Evolutionary conservation across 495 filamentous ascomycete genomes (phyloP).

Genomic region (Alectoria sarmentosa): DNA sequence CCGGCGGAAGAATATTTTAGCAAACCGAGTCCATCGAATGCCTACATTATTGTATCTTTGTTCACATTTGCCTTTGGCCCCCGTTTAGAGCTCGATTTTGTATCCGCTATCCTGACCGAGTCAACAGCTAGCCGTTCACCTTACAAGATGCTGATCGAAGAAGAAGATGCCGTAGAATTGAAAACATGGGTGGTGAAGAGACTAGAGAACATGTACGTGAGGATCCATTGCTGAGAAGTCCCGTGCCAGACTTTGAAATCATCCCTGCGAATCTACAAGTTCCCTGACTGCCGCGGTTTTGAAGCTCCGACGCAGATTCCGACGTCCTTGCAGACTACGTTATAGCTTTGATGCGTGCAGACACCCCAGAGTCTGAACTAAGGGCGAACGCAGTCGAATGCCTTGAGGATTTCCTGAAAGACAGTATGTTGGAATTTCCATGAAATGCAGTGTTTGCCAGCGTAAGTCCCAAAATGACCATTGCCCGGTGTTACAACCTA

Average conservation of each 20-base stretch:
- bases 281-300: neutral
- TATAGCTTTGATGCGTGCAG: conserved; percentile 76
- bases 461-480: neutral
- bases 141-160: conserved; percentile 64
- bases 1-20: neutral
- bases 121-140: neutral
- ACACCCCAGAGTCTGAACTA: conserved; percentile 67
- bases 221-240: neutral
- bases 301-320: conserved; percentile 86
- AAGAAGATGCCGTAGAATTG: conserved; percentile 63
- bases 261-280: neutral
- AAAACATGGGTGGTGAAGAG: conserved; percentile 88
- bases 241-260: neutral
- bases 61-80: neutral
- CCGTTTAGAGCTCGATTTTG: neutral
- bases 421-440: conserved; percentile 46
- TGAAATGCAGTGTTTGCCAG: neutral
- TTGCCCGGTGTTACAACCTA: conserved; percentile 26
- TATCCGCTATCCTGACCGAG: neutral
- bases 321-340: conserved; percentile 96
- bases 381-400: conserved; percentile 67
- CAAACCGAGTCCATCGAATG: too few relatives aligned
- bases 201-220: conserved; percentile 78
- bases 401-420: conserved; percentile 80
- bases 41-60: neutral